These are phyloP conservation scores for Lagenaria siceraria DNA, from an alignment of 306 rosid species.

Conservation along the genomic window DNA sequence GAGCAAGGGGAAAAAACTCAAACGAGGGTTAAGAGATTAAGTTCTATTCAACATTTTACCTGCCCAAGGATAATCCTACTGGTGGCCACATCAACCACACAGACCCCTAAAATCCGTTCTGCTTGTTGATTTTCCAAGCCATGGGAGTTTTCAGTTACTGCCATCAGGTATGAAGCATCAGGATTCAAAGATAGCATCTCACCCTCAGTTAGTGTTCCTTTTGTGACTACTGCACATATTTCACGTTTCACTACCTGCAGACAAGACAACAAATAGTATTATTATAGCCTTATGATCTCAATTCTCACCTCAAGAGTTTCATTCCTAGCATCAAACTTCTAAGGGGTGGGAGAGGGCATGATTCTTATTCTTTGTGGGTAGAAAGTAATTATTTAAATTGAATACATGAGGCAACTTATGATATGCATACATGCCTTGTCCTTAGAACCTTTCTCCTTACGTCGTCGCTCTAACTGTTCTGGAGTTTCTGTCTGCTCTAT, in stretches of 20 bases:
- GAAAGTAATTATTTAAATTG: not conserved
- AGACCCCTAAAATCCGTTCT: slow-evolving; percentile 59
- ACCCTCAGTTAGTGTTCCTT: slow-evolving; percentile 85
- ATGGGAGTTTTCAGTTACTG: slow-evolving; percentile 52
- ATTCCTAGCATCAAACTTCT: not conserved
- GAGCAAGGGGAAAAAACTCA: not conserved
- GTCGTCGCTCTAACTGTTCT: slow-evolving; percentile 75
- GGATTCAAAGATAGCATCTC: slow-evolving; percentile 71
- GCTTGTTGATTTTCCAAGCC: slow-evolving; percentile 28
- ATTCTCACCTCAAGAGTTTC: not conserved
- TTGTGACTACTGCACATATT: slow-evolving; percentile 82
- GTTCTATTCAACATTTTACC: slow-evolving; percentile 32
- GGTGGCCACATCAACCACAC: slow-evolving; percentile 71
- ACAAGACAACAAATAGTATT: slow-evolving; percentile 3
- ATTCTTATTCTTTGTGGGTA: not conserved
- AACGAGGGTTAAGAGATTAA: not conserved
- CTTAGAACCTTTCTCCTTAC: slow-evolving; percentile 77
- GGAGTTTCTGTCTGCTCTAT: slow-evolving; percentile 99
- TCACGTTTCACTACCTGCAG: slow-evolving; percentile 89
- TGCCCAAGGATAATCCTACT: slow-evolving; percentile 79
- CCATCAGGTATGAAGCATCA: slow-evolving; percentile 78
- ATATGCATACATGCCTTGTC: slow-evolving; percentile 50
- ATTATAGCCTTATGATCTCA: slow-evolving; percentile 6
- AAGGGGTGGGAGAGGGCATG: not conserved
- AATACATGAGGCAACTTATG: not conserved